phyloP scores from a whole-genome alignment of 1,284 basidiomycete species.

The Ganoderma lingzhi region DNA sequence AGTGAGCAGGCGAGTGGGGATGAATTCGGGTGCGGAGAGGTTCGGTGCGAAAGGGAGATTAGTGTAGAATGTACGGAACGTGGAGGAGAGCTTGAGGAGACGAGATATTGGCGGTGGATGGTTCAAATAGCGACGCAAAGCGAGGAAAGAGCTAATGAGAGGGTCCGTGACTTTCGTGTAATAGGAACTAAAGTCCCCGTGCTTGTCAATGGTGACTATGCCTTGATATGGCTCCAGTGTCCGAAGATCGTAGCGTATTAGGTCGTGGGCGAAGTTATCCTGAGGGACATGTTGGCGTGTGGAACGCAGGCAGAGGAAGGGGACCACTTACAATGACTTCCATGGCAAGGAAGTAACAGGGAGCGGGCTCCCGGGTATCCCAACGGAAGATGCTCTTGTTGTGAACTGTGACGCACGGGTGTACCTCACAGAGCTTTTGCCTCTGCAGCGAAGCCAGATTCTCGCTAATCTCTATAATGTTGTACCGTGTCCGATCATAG shows the following conservation, averaged over 20 bases:
- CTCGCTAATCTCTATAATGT: conserved; percentile 93
- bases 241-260: conserved; percentile 87
- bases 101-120: conserved; percentile 65
- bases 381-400: conserved; percentile 92
- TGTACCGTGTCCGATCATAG: conserved; percentile 89
- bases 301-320: neutral
- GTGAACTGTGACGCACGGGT: conserved; percentile 75
- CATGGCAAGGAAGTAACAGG: conserved; percentile 94
- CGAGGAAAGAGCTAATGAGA: conserved; percentile 78
- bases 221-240: conserved; percentile 88
- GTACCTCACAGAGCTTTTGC: conserved; percentile 60
- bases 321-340: conserved; percentile 86
- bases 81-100: conserved; percentile 61
- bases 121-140: conserved; percentile 63
- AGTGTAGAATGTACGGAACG: conserved; percentile 69
- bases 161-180: conserved; percentile 91
- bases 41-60: conserved; percentile 92
- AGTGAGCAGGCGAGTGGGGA: conserved; percentile 92
- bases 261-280: conserved; percentile 98
- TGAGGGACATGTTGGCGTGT: conserved; percentile 39
- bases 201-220: conserved; percentile 81
- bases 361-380: conserved; percentile 78
- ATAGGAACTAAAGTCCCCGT: conserved; percentile 87
- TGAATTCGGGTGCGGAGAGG: conserved; percentile 88
- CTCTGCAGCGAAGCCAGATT: conserved; percentile 81